Base-by-base conservation (phyloP, 768 basidiomycete genomes). In the Naganishia vaughanmartiniae region DNA sequence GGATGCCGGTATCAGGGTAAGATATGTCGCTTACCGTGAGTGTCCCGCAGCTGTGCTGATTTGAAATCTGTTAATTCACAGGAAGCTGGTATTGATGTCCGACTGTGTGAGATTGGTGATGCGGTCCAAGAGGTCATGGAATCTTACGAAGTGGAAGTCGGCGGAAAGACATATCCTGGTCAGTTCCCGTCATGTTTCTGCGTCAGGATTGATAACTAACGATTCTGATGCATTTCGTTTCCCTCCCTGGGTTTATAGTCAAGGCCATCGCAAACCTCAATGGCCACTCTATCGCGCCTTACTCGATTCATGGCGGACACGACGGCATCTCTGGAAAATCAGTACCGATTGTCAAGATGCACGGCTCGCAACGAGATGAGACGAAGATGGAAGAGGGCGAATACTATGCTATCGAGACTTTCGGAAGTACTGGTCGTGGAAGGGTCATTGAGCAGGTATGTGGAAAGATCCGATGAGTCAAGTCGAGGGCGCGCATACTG, bases 311-410 rank as follows among this genome's bases (percentile, higher is more conserved):
- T 78, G 95, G 82, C 9, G 81, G 91, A 19, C 53, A 51, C 48
- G 34, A 66, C 48, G 60, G 60, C 24, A 63, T 63, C n/a, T 34
- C 60, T 5, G 90, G 90, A 33, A 99, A 99, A 82, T 91, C 90
- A 0, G 89, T 98, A 1, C 85, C 91, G 42, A 87, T 98, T 54
- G 91, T 96, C 54, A 91, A 90, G 80, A 92, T 90, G 69, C 72
- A 72, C 36, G 80, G 77, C 1, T 73, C 73, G 0, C 86, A 89
- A 36, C 63, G 73, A 30, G 93, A 96, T 78, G 87, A 89, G 72
- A 92, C 90, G 17, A 95, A 92, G 83, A 99, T 99, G 96, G 96
- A 98, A 78, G 96, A 99, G 82, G 96, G 94, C 48, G 96, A 98
- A 77, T 97, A 98, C 79, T 99, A 92, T 80, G 96, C 96, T 11